These are phyloP conservation scores for Yamadazyma sp. DNA, from an alignment of 1,139 yeast genomes.

Conservation along the genomic window DNA sequence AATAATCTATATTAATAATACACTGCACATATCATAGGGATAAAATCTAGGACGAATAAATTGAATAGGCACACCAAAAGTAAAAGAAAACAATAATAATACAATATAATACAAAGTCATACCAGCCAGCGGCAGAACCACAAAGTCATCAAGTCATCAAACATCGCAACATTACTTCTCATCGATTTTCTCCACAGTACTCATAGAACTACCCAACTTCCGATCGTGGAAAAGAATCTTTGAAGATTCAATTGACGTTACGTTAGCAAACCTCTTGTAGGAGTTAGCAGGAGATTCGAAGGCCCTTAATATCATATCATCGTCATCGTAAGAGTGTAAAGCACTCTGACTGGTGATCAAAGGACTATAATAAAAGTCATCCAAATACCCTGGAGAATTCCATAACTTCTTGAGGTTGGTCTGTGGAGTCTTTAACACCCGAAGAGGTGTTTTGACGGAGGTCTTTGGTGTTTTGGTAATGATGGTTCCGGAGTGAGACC, in stretches of 20 bases:
- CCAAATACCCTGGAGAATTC: constrained; percentile 67
- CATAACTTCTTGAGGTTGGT: constrained; percentile 49
- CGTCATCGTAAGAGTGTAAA: constrained; percentile 51
- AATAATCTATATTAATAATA: constrained; percentile 5
- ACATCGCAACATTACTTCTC: not conserved
- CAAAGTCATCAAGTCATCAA: not conserved
- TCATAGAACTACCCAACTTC: constrained; percentile 6
- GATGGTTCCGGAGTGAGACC: constrained; percentile 6
- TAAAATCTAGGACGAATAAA: not conserved
- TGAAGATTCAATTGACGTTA: constrained; percentile 4
- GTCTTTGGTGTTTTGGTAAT: constrained; percentile 21
- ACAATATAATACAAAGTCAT: constrained; percentile 2
- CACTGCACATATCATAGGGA: constrained; percentile 1
- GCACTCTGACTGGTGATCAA: constrained; percentile 27
- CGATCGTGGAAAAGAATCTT: constrained; percentile 7
- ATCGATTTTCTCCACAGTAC: constrained; percentile 5
- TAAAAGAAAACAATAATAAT: not conserved
- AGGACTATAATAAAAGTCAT: constrained; percentile 67
- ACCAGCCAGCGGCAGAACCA: not conserved
- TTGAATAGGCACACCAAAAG: not conserved
- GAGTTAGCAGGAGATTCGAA: constrained; percentile 33
- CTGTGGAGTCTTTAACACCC: constrained; percentile 43
- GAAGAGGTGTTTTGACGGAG: constrained; percentile 36
- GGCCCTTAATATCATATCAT: constrained; percentile 52
- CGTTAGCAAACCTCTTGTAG: constrained; percentile 2